Conservation (phyloP, 1,284 basidiomycete species). For the Ustanciosporium gigantosporum region DNA sequence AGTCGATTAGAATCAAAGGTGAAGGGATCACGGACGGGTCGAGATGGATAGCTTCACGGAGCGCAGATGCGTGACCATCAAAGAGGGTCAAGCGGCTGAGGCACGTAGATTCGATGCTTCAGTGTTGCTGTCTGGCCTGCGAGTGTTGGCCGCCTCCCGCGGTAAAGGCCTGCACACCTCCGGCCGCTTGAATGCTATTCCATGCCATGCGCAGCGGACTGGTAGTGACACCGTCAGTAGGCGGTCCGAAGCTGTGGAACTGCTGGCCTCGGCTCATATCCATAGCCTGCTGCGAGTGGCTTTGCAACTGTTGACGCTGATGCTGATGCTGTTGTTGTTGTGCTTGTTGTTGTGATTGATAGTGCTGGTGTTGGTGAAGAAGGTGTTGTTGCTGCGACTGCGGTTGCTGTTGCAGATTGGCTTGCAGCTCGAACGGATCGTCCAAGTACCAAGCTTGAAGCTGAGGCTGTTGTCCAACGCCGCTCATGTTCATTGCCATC, state of each 20-base stretch:
- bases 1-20: too few relatives aligned
- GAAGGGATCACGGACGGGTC: too few relatives aligned
- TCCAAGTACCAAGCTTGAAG: slow-evolving; percentile 31
- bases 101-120: too few relatives aligned
- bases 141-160: too few relatives aligned
- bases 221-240: slow-evolving; percentile 4
- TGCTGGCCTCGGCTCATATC: slow-evolving; percentile 2
- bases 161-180: slow-evolving; percentile 38
- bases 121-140: too few relatives aligned
- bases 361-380: slow-evolving; percentile 1
- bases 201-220: slow-evolving; percentile 31
- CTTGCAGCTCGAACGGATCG: slow-evolving; percentile 34
- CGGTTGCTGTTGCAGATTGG: slow-evolving; percentile 11
- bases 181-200: slow-evolving; percentile 41
- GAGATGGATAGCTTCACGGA: too few relatives aligned
- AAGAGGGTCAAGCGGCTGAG: too few relatives aligned
- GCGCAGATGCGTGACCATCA: too few relatives aligned
- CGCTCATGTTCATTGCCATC: slow-evolving; percentile 24
- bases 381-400: background rate
- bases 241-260: slow-evolving; percentile 11
- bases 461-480: slow-evolving; percentile 13
- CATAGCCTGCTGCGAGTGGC: slow-evolving; percentile 8
- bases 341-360: background rate
- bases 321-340: slow-evolving; percentile 12
- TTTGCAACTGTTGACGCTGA: slow-evolving; percentile 15